Conservation (phyloP, 805 yeast species). For the Myxozyma nipponensis region DNA sequence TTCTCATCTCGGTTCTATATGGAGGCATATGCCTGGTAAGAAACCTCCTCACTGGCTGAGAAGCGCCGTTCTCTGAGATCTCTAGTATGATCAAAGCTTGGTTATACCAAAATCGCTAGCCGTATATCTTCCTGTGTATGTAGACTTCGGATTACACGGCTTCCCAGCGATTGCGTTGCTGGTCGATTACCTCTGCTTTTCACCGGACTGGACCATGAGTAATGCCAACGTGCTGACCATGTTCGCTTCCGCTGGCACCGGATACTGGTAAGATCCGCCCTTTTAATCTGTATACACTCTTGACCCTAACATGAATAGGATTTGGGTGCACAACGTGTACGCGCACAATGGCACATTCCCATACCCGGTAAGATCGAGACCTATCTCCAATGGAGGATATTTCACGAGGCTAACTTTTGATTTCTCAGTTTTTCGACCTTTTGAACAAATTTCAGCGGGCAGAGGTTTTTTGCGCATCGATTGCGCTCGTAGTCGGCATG, state of each 20-base stretch:
- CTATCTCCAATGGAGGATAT: background rate
- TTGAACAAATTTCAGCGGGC: constrained; percentile 9
- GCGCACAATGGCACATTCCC: constrained; percentile 16
- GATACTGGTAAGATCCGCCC: constrained; percentile 16
- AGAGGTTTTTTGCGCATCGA: constrained; percentile 9
- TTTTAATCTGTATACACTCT: background rate
- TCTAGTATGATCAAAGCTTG: constrained; percentile 9
- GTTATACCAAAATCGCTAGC: constrained; percentile 13
- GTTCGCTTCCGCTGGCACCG: constrained; percentile 9
- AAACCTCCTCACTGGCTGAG: background rate
- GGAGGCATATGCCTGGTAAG: constrained; percentile 15
- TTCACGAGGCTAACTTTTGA: no score
- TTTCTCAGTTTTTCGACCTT: constrained; percentile 7
- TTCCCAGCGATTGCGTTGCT: constrained; percentile 19
- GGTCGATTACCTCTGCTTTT: constrained; percentile 14
- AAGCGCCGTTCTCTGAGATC: no score
- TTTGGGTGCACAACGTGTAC: constrained; percentile 20
- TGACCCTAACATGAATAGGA: constrained; percentile 5
- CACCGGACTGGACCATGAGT: constrained; percentile 10
- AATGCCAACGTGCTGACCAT: background rate
- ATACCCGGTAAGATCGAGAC: constrained; percentile 11
- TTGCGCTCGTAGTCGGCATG: constrained; percentile 4
- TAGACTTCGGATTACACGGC: constrained; percentile 22
- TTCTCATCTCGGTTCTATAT: constrained; percentile 16
- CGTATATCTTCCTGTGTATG: constrained; percentile 6